Conservation (phyloP, 805 yeast genomes). For the Starmerella cellae region DNA sequence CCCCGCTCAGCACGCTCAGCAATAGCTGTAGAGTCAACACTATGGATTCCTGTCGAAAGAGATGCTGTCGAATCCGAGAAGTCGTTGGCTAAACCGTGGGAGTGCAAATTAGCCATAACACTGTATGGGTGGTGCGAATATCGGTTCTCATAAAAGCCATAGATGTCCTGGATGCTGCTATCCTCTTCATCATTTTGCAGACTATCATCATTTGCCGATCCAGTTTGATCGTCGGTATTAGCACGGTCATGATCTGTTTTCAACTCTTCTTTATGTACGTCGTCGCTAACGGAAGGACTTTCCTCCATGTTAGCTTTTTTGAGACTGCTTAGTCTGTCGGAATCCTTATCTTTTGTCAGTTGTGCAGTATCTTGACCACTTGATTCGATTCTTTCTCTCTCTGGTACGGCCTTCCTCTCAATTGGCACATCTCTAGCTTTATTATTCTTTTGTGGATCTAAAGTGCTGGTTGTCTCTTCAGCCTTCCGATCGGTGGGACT, state of each 20-base stretch:
- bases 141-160: conserved; percentile 23
- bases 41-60: conserved; percentile 22
- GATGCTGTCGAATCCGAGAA: conserved; percentile 23
- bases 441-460: too few species aligned
- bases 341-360: too few species aligned
- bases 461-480: background rate
- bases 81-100: background rate
- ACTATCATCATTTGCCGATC: background rate
- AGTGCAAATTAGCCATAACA: conserved; percentile 6
- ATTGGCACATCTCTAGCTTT: too few species aligned
- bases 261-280: background rate
- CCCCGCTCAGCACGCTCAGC: conserved; percentile 5
- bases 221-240: background rate
- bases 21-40: conserved; percentile 16
- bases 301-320: background rate
- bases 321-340: too few species aligned
- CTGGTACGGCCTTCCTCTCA: too few species aligned
- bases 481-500: background rate
- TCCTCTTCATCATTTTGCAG: conserved; percentile 1
- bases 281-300: background rate
- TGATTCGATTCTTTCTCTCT: too few species aligned
- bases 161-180: conserved; percentile 19
- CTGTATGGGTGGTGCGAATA: conserved; percentile 16
- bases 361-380: background rate
- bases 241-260: background rate